phyloP scores from a whole-genome alignment of 257 asterid species.

The Solanum acaule region DNA sequence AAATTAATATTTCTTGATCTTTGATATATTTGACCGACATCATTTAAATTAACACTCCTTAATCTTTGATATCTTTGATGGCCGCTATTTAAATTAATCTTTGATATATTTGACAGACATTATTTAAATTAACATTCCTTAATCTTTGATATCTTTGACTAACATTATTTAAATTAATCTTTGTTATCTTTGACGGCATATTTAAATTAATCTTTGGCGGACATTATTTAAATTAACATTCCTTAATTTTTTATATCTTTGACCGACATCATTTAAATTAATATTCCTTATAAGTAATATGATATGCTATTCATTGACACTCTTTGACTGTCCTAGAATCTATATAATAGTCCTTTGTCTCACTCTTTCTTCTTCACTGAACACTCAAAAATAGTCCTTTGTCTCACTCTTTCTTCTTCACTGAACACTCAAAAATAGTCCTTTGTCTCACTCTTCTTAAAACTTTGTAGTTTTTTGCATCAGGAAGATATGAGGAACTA shows the following conservation, averaged over 20 bases:
- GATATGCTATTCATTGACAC: neutral
- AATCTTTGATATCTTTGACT: too few relatives aligned
- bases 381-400: neutral
- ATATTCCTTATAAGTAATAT: neutral
- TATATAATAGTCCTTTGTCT: neutral
- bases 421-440: neutral
- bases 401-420: neutral
- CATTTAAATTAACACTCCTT: too few relatives aligned
- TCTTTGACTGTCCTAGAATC: neutral
- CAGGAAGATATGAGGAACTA: slow-evolving; percentile 76
- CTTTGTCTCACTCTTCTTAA: neutral
- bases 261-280: too few relatives aligned
- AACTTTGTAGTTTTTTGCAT: neutral
- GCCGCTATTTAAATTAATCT: too few relatives aligned
- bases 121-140: too few relatives aligned
- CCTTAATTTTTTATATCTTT: neutral
- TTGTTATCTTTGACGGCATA: too few relatives aligned
- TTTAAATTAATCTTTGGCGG: neutral
- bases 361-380: neutral
- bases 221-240: neutral
- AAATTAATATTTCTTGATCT: too few relatives aligned
- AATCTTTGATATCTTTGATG: too few relatives aligned
- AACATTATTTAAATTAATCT: too few relatives aligned
- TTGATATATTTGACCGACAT: too few relatives aligned
- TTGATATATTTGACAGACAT: too few relatives aligned